These are phyloP conservation scores for Penicillium sp. DNA, from an alignment of 2,329 filamentous ascomycete genomes.

Conservation along the genomic window DNA sequence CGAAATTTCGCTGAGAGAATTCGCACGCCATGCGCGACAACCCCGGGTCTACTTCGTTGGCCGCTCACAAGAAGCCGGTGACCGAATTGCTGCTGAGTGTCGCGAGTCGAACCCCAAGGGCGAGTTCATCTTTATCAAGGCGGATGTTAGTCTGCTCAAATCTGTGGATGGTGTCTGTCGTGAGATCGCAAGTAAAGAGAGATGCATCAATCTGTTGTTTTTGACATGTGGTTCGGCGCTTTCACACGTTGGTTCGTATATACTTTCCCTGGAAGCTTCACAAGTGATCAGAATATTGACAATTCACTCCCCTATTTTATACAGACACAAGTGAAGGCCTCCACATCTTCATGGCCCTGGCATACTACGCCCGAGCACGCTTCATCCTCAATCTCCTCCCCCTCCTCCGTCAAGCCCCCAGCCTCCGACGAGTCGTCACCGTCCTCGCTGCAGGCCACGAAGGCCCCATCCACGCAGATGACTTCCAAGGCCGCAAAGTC, in stretches of 20 bases:
- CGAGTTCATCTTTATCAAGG: constrained; percentile 53
- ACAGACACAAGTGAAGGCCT: constrained; percentile 65
- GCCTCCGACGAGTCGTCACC: constrained; percentile 61
- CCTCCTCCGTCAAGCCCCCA: constrained; percentile 54
- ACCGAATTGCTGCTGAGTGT: constrained; percentile 53
- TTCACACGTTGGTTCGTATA: constrained; percentile 38
- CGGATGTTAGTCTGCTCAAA: constrained; percentile 56
- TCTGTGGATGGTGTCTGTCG: constrained; percentile 58
- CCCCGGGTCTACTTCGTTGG: constrained; percentile 58
- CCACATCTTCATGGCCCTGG: constrained; percentile 57
- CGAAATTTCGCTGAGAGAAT: constrained; percentile 54
- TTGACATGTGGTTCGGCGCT: constrained; percentile 55
- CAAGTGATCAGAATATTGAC: background rate
- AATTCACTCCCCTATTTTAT: constrained; percentile 5
- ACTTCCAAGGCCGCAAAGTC: constrained; percentile 53
- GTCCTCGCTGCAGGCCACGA: constrained; percentile 63
- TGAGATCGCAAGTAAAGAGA: constrained; percentile 58
- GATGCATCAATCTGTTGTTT: constrained; percentile 62
- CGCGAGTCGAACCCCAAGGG: constrained; percentile 53
- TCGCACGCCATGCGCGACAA: constrained; percentile 49
- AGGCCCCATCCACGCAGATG: constrained; percentile 55
- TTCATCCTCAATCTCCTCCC: constrained; percentile 65
- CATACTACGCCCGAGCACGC: constrained; percentile 64
- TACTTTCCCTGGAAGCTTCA: background rate
- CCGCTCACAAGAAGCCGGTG: constrained; percentile 50